Evolutionary conservation across 2,329 filamentous ascomycete genomes (phyloP), one percentile per base, ranked within the genome.

Genomic region (Xylaria sp.): DNA sequence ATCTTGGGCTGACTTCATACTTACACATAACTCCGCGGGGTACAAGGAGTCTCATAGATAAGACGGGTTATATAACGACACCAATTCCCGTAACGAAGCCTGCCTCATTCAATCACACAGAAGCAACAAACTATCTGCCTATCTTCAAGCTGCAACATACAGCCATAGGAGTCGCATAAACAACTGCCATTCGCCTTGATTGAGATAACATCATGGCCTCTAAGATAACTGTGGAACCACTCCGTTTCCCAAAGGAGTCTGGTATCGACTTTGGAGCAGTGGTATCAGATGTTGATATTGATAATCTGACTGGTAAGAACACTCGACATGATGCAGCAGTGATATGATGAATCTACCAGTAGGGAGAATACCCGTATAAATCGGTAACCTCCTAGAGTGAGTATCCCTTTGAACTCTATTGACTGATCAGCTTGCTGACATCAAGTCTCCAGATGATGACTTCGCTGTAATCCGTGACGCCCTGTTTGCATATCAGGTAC

Each of bases 401-500:
- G 82, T 74, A 71, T 67, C 46, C 51, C 59, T 36, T 28, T 36
- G 65, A 46, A n/a, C 56, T 36, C 26, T 10, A 4, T 51, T 44
- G 53, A 31, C 42, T 6, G 9, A 46, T 15, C 53, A 26, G 60
- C 63, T 20, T n/a, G 62, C 72, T 76, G 57, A 77, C 69, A 23
- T 46, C 38, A 17, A 17, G 17, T 59, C 62, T n/a, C 31, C 71
- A 88, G 90, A 92, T 72, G 83, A 83, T 72, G 88, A 92, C 74
- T 93, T 93, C 76, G 81, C 84, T 7, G 78, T 84, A 23, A 89
- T 94, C 74, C 87, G 85, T 67, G 80, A 88, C 20, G 88, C 90
- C 1, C 85, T 94, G 4, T 93, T 92, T 82, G 84, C 81, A 13
- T 82, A 92, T 75, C 90, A 92, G 69, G 87, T 94, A 15, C 83